phyloP scores from a whole-genome alignment of 306 rosid genomes.

The Fagus crenata region DNA sequence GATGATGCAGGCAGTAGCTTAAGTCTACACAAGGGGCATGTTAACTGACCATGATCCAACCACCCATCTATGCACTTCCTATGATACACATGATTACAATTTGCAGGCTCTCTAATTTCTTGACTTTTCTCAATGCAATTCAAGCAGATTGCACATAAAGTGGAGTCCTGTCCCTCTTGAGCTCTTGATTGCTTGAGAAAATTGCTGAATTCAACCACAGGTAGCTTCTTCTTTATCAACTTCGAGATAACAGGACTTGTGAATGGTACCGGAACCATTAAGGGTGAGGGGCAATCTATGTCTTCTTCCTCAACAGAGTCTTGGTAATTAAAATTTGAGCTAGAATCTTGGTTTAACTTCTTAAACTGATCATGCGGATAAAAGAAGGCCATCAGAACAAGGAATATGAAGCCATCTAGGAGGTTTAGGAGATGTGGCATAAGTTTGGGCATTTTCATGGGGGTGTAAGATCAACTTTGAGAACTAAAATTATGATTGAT shows the following conservation, averaged over 20 bases:
- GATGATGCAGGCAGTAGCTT: not conserved
- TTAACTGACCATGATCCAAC: too few relatives aligned
- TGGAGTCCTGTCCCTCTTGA: not conserved
- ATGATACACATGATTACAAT: not conserved
- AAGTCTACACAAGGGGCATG: not conserved
- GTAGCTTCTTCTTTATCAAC: not conserved
- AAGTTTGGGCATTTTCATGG: too few relatives aligned
- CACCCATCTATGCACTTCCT: too few relatives aligned
- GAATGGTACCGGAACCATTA: not conserved
- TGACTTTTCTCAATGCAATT: not conserved
- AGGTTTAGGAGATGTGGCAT: too few relatives aligned
- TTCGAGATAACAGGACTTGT: not conserved
- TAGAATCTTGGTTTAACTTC: too few relatives aligned
- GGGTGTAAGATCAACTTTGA: too few relatives aligned
- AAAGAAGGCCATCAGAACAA: too few relatives aligned
- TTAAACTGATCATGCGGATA: too few relatives aligned
- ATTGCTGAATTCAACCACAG: not conserved
- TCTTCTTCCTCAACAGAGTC: not conserved
- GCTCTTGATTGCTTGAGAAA: not conserved
- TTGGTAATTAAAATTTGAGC: not conserved
- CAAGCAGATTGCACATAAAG: not conserved
- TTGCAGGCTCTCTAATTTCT: conserved; percentile 8
- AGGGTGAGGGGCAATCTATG: not conserved
- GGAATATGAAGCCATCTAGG: too few relatives aligned
- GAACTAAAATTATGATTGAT: too few relatives aligned